Base-by-base conservation (phyloP, 768 basidiomycete genomes). In the Leccinum boreale region DNA sequence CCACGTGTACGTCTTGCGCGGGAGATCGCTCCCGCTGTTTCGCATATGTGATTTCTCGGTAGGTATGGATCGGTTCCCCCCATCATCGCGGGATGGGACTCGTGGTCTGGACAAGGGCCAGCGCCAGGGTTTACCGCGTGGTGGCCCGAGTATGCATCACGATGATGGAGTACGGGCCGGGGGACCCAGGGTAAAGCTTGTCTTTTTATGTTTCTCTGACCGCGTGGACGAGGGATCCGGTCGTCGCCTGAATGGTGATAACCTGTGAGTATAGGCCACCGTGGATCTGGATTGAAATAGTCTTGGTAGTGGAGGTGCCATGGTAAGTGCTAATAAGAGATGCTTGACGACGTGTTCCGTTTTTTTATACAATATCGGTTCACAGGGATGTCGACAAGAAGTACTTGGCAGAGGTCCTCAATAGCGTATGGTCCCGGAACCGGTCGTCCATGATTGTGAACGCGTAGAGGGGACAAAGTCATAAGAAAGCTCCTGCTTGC, bases 381-480 rank as follows among this genome's bases (percentile, higher is more conserved):
- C 36, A 39, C 53, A 56, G 19, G 23, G 35, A 10, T 21, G 19
- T 19, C 10, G 10, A 19, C 5, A 42, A 10, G 42, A 17, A 24
- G 17, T 31, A 31, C 11, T 31, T 31, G 31, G 31, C 31, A 31
- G 26, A 26, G 23, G 44, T n/a, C 14, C 15, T 39, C n/a, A 33
- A 31, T 45, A 26, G 46, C 45, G 60, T 35, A 61, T 53, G 54
- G 56, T 56, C 29, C 55, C 15, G 23, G 28, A 55, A 44, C 52
- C 52, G 21, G 33, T 45, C 28, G 4, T 33, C 23, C 3, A 50
- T 11, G 10, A 23, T n/a, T 15, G 23, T 29, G 29, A 51, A 33
- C 24, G 31, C 31, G 12, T 26, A 21, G 45, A 35, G 59, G 53
- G 45, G 21, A 31, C 45, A 10, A 24, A 21, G 45, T 12, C 21